Conservation (phyloP, 129 eudicot species). For the Kitagawia praeruptora region DNA sequence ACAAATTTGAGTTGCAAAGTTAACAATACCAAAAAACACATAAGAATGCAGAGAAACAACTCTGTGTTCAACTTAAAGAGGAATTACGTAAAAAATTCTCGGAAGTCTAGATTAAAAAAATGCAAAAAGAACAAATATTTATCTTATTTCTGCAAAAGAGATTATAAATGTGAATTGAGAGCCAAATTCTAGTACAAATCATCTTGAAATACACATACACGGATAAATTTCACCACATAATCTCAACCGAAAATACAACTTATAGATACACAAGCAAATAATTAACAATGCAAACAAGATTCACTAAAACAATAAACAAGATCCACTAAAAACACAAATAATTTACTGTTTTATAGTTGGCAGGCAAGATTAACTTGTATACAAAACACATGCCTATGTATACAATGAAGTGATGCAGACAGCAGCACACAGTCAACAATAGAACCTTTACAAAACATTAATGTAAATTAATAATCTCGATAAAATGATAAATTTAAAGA, state of each 20-base stretch:
- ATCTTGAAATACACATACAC: no score
- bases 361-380: no score
- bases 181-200: neutral
- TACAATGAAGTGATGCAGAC: neutral
- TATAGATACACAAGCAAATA: neutral
- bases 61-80: neutral
- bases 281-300: no score
- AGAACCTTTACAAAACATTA: no score
- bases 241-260: neutral
- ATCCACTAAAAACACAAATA: neutral
- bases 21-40: neutral
- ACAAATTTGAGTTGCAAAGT: neutral
- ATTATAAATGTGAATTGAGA: no score
- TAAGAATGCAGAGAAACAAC: no score
- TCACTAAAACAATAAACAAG: no score
- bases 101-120: no score
- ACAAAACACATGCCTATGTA: neutral
- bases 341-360: neutral
- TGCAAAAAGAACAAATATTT: no score
- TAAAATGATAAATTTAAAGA: no score
- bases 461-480: no score
- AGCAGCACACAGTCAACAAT: neutral
- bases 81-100: neutral
- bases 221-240: neutral
- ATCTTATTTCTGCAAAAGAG: neutral